Conservation (phyloP, 495 filamentous ascomycete genomes). For the Sabuloglossum arenarium region DNA sequence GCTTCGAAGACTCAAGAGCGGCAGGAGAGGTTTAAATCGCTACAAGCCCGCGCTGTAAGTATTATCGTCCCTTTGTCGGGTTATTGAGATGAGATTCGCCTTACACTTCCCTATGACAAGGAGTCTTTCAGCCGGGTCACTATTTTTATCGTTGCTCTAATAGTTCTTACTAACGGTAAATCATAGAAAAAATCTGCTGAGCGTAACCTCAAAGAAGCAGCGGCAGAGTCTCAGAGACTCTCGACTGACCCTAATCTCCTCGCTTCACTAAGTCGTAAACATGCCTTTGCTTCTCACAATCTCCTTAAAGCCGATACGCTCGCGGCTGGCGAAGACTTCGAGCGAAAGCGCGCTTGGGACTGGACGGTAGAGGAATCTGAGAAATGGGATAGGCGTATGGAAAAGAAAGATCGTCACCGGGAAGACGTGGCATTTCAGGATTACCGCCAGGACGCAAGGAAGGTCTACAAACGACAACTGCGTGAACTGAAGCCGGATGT, state of each 20-base stretch:
- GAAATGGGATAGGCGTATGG: slow-evolving; percentile 75
- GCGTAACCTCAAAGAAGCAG: slow-evolving; percentile 66
- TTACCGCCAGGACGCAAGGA: slow-evolving; percentile 66
- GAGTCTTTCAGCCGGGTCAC: too few relatives aligned
- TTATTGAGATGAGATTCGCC: too few relatives aligned
- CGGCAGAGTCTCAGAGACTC: slow-evolving; percentile 60
- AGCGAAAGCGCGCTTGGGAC: slow-evolving; percentile 95
- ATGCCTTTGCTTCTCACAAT: slow-evolving; percentile 75
- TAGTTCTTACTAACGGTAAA: too few relatives aligned
- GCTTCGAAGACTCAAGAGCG: too few relatives aligned
- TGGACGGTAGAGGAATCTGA: slow-evolving; percentile 92
- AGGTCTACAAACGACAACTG: slow-evolving; percentile 85
- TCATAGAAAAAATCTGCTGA: slow-evolving; percentile 56
- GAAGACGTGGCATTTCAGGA: slow-evolving; percentile 83
- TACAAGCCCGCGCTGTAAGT: too few relatives aligned
- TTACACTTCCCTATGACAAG: too few relatives aligned
- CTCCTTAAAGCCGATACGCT: slow-evolving; percentile 80
- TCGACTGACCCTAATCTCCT: slow-evolving; percentile 54
- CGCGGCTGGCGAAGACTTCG: slow-evolving; percentile 75
- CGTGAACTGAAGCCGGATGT: slow-evolving; percentile 39
- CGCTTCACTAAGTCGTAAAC: slow-evolving; percentile 51
- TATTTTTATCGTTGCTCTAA: too few relatives aligned
- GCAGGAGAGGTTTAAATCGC: too few relatives aligned
- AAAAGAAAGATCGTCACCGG: slow-evolving; percentile 63
- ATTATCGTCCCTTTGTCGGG: too few relatives aligned